phyloP scores from a whole-genome alignment of 2,329 filamentous ascomycete genomes.

The Trichoderma polysporum region DNA sequence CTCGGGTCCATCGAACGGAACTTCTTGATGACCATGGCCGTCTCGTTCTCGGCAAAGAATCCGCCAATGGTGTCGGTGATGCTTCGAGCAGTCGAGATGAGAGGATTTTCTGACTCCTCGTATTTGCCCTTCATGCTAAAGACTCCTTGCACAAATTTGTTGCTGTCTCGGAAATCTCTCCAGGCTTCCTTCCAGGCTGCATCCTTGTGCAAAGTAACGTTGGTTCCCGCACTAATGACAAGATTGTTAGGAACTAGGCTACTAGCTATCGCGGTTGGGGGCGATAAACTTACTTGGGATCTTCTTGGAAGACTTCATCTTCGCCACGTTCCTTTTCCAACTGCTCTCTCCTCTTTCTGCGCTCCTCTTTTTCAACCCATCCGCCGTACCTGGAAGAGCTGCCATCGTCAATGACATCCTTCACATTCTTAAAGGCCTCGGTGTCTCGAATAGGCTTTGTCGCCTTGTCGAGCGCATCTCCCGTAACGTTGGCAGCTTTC shows the following conservation, averaged over 20 bases:
- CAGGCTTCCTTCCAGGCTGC: slow-evolving; percentile 98
- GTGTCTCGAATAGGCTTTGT: slow-evolving; percentile 92
- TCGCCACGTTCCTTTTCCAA: slow-evolving; percentile 62
- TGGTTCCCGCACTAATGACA: slow-evolving; percentile 75
- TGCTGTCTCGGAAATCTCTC: slow-evolving; percentile 90
- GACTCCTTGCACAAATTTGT: slow-evolving; percentile 81
- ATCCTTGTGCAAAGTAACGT: slow-evolving; percentile 94
- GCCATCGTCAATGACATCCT: slow-evolving; percentile 94
- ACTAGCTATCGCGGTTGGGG: no score
- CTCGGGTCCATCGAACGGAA: slow-evolving; percentile 93
- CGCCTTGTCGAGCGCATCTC: slow-evolving; percentile 86
- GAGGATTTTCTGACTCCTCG: slow-evolving; percentile 94
- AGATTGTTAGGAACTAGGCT: slow-evolving; percentile 32
- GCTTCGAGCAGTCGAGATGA: slow-evolving; percentile 88
- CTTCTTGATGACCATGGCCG: slow-evolving; percentile 95
- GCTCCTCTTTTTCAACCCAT: slow-evolving; percentile 95
- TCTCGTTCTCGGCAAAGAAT: slow-evolving; percentile 99
- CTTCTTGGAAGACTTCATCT: slow-evolving; percentile 68
- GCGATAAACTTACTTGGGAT: slow-evolving; percentile 71
- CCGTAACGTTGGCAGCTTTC: slow-evolving; percentile 81
- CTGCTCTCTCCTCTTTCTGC: slow-evolving; percentile 73
- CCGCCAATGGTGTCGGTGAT: slow-evolving; percentile 91
- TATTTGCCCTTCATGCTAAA: slow-evolving; percentile 86
- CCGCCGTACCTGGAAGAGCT: slow-evolving; percentile 95
- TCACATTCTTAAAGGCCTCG: slow-evolving; percentile 91